Evolutionary conservation across 441 rosid genomes (phyloP).

Genomic region (Jatropha multifida): DNA sequence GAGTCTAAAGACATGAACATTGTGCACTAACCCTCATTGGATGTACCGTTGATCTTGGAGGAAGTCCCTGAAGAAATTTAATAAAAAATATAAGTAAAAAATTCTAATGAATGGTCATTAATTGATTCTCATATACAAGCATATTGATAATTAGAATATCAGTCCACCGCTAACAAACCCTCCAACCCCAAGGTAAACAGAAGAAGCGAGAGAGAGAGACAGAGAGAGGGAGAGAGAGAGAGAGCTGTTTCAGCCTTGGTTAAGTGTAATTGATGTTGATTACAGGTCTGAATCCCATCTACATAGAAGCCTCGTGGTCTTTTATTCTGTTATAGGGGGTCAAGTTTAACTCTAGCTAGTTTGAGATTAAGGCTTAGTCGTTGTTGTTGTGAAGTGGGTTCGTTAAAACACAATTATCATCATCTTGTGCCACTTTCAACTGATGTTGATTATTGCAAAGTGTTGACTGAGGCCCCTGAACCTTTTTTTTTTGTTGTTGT

Average conservation of each 20-base stretch:
- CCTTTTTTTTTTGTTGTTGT: neutral
- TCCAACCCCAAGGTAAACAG: neutral
- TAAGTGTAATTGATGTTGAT: neutral
- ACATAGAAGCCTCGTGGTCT: neutral
- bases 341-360: neutral
- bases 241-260: neutral
- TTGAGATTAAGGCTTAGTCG: no score
- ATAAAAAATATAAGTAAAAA: conserved; percentile 6
- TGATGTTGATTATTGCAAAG: neutral
- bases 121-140: neutral
- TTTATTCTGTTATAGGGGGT: neutral
- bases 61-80: conserved; percentile 74
- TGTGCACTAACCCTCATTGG: conserved; percentile 95
- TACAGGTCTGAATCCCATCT: neutral
- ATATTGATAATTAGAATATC: neutral
- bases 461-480: neutral
- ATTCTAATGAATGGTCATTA: neutral
- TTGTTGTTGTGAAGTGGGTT: no score
- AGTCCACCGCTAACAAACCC: neutral
- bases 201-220: neutral
- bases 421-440: neutral
- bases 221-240: no score
- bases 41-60: conserved; percentile 98
- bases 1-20: conserved; percentile 28
- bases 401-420: neutral